Evolutionary conservation across 495 filamentous ascomycete genomes (phyloP).

Genomic region (Neurospora sp.): DNA sequence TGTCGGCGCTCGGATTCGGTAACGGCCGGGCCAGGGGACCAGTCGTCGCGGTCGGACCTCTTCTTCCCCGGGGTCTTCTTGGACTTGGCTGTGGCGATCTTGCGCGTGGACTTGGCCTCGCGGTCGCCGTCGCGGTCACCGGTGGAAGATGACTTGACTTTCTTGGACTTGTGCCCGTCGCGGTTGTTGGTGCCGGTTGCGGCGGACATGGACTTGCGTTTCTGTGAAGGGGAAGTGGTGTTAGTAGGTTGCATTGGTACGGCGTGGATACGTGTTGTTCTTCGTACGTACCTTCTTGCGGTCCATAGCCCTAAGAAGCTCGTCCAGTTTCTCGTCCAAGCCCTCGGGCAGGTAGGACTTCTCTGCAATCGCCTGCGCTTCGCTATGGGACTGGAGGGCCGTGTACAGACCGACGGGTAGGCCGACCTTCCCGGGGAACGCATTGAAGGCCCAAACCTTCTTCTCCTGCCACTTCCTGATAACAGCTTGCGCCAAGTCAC

Average conservation of each 20-base stretch:
- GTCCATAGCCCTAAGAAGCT: conserved; percentile 44
- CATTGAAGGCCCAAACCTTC: conserved; percentile 67
- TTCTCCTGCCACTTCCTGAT: conserved; percentile 75
- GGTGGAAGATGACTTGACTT: conserved; percentile 10
- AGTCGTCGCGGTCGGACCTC: conserved; percentile 19
- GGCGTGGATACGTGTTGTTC: neutral
- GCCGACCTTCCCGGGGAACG: conserved; percentile 70
- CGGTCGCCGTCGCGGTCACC: neutral
- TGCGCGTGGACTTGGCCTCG: neutral
- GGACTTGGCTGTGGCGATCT: conserved; percentile 19
- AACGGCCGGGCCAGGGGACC: conserved; percentile 12
- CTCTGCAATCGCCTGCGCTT: conserved; percentile 72
- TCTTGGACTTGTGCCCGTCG: conserved; percentile 9
- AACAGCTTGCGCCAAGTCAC: conserved; percentile 74
- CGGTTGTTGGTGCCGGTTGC: conserved; percentile 23
- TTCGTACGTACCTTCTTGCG: conserved; percentile 39
- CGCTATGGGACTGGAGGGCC: conserved; percentile 60
- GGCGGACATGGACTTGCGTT: conserved; percentile 31
- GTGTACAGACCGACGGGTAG: conserved; percentile 70
- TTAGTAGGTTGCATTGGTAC: neutral
- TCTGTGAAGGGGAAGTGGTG: conserved; percentile 18
- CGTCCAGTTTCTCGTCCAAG: conserved; percentile 68
- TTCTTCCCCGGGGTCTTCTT: conserved; percentile 26
- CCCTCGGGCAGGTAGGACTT: conserved; percentile 74
- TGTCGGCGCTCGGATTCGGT: conserved; percentile 34